Conservation (phyloP, 2,329 filamentous ascomycete species). For the Colletotrichum viniferum region DNA sequence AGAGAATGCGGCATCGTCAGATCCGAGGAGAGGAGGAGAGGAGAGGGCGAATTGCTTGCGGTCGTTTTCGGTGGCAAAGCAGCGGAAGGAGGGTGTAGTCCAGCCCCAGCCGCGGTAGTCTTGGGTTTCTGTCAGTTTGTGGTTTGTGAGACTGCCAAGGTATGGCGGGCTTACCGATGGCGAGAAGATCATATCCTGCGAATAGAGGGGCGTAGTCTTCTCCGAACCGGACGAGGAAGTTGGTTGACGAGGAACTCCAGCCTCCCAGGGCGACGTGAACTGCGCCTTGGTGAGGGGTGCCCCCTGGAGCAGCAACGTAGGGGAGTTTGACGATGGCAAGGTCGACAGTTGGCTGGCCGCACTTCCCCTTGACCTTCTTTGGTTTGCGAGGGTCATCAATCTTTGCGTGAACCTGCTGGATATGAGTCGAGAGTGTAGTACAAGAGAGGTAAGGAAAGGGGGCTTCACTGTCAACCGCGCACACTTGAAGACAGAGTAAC, state of each 20-base stretch:
- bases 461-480: background rate
- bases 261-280: background rate
- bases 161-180: background rate
- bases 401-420: background rate
- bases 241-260: constrained; percentile 4
- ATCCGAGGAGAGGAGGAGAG: background rate
- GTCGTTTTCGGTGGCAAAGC: constrained; percentile 1
- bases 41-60: background rate
- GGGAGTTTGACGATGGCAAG: constrained; percentile 7
- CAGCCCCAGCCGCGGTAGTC: constrained; percentile 1
- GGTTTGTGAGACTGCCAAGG: background rate
- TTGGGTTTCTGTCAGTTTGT: background rate
- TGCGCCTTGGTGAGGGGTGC: background rate
- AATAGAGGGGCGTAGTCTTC: background rate
- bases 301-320: background rate
- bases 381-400: background rate
- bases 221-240: constrained; percentile 3
- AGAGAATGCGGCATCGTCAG: background rate
- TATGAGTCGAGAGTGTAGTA: background rate
- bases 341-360: background rate
- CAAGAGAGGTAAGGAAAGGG: background rate
- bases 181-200: background rate
- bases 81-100: background rate
- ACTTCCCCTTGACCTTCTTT: background rate
- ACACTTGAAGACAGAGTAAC: background rate